Conservation (phyloP, 2,329 filamentous ascomycete genomes). For the Colletotrichum eleusines region DNA sequence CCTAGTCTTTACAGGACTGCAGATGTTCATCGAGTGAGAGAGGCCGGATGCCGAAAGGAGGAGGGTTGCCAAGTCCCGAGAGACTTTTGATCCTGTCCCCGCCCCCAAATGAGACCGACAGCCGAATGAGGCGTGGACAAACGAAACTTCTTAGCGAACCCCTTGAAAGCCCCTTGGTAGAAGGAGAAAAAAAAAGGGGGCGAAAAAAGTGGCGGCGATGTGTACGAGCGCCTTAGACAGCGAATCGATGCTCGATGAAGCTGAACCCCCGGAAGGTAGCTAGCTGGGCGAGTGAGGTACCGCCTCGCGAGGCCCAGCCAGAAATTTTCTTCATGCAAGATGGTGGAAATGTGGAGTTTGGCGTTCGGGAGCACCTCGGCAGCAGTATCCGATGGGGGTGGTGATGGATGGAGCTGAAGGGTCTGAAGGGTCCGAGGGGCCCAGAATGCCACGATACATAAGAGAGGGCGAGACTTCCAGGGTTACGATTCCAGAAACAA, state of each 20-base stretch:
- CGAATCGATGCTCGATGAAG: background rate
- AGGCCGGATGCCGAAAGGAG: background rate
- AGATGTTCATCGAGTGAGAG: background rate
- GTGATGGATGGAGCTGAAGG: background rate
- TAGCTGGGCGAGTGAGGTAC: background rate
- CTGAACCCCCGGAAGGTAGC: background rate
- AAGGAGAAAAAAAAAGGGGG: background rate
- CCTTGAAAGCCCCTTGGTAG: background rate
- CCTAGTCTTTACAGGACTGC: background rate
- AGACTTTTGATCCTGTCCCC: background rate
- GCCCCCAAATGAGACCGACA: too few species aligned
- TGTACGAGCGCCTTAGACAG: background rate
- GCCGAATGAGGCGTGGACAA: background rate
- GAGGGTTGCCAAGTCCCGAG: background rate
- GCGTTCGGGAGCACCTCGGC: background rate
- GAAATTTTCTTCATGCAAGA: background rate
- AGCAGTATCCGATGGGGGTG: background rate
- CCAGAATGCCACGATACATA: background rate
- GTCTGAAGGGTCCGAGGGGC: too few species aligned
- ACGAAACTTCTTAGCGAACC: background rate
- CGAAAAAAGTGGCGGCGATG: background rate
- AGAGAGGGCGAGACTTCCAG: background rate
- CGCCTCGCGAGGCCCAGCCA: background rate
- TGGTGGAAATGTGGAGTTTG: constrained; percentile 8
- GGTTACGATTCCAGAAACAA: background rate